Evolutionary conservation across 2,329 filamentous ascomycete genomes (phyloP), one percentile per base, ranked within the genome.

Genomic region (Endoconidiophora laricicola): DNA sequence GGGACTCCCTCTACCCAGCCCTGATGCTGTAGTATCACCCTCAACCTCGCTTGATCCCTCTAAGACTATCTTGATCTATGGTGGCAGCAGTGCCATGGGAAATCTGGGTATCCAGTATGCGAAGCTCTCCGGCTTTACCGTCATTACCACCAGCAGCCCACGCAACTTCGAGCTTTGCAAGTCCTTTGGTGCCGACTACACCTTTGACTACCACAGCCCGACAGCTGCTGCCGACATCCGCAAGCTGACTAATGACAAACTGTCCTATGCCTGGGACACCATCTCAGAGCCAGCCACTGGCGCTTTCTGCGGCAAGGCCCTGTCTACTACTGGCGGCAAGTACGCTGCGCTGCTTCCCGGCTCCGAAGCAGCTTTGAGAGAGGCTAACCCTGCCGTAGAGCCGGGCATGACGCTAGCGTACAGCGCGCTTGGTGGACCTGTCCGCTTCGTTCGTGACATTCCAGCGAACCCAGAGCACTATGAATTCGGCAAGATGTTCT

Each of bases 51-150:
- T 33, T 6, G 26, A 33, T 33, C 58, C 63, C 45, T 14, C 46
- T 22, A 47, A 47, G 23, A 52, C 42, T 33, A 57, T 71, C 50
- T 59, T 68, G 41, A 63, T 65, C 53, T 67, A 68, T 45, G 67
- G 64, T 44, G 65, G 63, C n/a, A 70, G 70, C 58, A 74, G 68
- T 33, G 72, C 71, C 20, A 73, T 72, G n/a, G 68, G 67, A 63
- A 71, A 73, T 56, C 71, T 70, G 56, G 63, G 59, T 5, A 63
- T 66, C 51, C 63, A 66, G 51, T 63, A 57, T 55, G 63, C 62
- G 29, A 63, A 62, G 55, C 54, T 58, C n/a, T 66, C 64, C 2
- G 64, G 64, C 3, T 61, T 62, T 24, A 57, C 54, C 10, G 64
- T 68, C 7, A 57, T 65, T n/a, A 55, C 65, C 2, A 67, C 65